Evolutionary conservation across 2,329 filamentous ascomycete species (phyloP).

Genomic region (Aschersonia sp.): DNA sequence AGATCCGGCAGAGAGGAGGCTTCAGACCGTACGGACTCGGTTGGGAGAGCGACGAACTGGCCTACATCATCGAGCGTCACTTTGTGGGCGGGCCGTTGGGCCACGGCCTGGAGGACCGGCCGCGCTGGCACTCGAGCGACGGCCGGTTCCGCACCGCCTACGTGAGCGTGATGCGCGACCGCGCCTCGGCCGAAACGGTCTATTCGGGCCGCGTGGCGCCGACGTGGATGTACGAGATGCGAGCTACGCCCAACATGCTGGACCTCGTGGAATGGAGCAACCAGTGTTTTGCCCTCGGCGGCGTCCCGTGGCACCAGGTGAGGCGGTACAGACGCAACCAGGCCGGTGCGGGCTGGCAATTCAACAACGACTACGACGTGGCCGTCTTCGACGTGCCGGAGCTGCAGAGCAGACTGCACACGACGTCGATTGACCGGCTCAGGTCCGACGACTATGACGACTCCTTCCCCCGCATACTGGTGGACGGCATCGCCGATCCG

Average conservation of each 20-base stretch:
- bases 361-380: background rate
- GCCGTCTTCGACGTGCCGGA: background rate
- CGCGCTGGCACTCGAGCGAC: background rate
- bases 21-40: background rate
- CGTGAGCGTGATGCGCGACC: background rate
- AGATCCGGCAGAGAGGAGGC: background rate
- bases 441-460: background rate
- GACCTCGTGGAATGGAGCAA: background rate
- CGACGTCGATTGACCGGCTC: background rate
- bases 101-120: background rate
- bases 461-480: background rate
- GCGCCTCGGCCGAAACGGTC: background rate
- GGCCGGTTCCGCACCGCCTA: background rate
- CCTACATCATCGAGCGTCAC: background rate
- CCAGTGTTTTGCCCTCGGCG: background rate
- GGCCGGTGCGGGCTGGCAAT: background rate
- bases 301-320: background rate
- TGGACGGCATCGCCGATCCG: background rate
- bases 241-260: background rate
- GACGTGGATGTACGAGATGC: background rate
- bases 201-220: background rate
- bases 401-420: background rate
- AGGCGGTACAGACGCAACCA: background rate
- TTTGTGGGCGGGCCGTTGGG: background rate
- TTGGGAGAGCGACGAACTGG: background rate